Evolutionary conservation across 2,329 filamentous ascomycete genomes (phyloP), one percentile per base, ranked within the genome.

Genomic region (Diaporthe australafricana): DNA sequence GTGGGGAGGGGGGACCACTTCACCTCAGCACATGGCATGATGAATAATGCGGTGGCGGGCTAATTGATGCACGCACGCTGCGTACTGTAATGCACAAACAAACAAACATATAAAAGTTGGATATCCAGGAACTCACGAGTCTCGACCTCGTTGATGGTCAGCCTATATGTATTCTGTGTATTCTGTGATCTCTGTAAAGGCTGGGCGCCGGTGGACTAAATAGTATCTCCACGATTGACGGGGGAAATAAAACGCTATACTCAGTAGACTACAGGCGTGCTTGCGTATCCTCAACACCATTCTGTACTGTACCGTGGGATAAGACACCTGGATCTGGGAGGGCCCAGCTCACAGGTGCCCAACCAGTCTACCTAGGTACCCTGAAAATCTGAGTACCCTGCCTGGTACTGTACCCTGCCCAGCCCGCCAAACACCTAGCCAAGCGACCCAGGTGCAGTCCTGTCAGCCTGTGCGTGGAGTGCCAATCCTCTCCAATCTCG

Each of bases 11-110:
- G 60, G 14, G 53, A 65, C 45, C 45, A 50, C 60, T 45, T 65
- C 45, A 45, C 42, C 45, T 50, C 60, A 65, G 45, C 42, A 65
- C 60, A 50, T 38, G 60, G 60, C 55, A 65, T 60, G 22, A 60
- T 65, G 60, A 65, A 50, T 65, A 65, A 65, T 65, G 60, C 60
- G 60, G 60, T 65, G 60, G 60, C 60, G 60, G 60, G 60, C 60
- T 16, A 38, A 17, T 35, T 63, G 60, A 25, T 56, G 53, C 53
- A 65, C 17, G 30, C 60, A 25, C 42, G 16, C 60, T 63, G 47
- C 25, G 8, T 30, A 30, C 38, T 27, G n/a, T 40, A 45, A 38
- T 20, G 56, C 38, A 17, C 56, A 30, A 45, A n/a, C n/a, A 45
- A 42, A 30, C 27, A 45, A 42, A 22, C 22, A 17, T 20, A 11